Evolutionary conservation across 164 flowering plant genomes (phyloP), one percentile per base, ranked within the genome.

Genomic region (Sedum album): DNA sequence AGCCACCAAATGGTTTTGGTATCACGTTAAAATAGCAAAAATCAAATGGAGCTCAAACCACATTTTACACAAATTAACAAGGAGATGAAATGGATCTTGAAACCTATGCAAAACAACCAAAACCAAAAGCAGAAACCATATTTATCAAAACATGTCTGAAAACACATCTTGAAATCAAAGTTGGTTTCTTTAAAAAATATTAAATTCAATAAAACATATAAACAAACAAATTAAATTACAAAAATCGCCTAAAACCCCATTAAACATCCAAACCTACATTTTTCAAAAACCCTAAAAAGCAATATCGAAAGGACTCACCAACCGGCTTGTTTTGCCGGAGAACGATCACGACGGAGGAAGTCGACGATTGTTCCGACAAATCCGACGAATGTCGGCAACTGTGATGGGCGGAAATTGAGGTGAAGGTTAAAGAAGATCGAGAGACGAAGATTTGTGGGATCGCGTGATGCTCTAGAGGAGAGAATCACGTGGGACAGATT

Each of bases 401-500:
- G 62, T 14, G 6, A 9, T 0, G 33, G 33, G 6, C 14, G 4
- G 62, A 28, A 30, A 57, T 15, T 13, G 62, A 57, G 62, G 31
- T 2, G 55, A 48, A 6, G 10, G 8, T 1, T 30, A 18, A 53
- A 23, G 62, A 30, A 15, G 28, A 57, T 57, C 62, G 35, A 57
- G 62, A 57, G 62, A 33, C 4, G 30, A 31, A 55, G 31, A 25
- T 21, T 55, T 55, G 31, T 55, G 31, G 31, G 61, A 55, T 26
- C 62, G 35, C 62, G 62, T 10, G 62, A 57, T 57, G 62, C 8
- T 55, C 33, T 57, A 33, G 62, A 57, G 17, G 61, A 55, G 18
- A 13, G 62, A 57, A 57, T 57, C 62, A 57, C 62, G 62, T 57
- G 62, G 18, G 61, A 28, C 21, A n/a, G 57, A 30, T 57, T n/a